phyloP scores from a whole-genome alignment of 768 basidiomycete species.

The Naganishia onofrii region DNA sequence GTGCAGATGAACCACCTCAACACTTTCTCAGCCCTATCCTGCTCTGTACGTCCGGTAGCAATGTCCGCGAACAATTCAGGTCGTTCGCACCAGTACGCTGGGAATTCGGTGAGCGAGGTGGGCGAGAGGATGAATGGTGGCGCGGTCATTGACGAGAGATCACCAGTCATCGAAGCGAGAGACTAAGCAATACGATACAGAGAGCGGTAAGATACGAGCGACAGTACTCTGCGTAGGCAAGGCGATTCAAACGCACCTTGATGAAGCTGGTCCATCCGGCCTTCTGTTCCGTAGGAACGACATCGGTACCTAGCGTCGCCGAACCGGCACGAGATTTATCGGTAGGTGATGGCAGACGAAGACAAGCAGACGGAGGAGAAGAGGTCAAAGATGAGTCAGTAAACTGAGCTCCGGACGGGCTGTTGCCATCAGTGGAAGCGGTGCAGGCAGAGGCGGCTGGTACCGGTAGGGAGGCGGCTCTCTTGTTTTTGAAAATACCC shows the following conservation, averaged over 20 bases:
- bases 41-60: slow-evolving; percentile 68
- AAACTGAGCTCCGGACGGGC: not conserved
- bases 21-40: slow-evolving; percentile 74
- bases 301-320: slow-evolving; percentile 36
- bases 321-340: not conserved
- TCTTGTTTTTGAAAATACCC: slow-evolving; percentile 2
- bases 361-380: not conserved
- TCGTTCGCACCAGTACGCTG: slow-evolving; percentile 96
- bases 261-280: slow-evolving; percentile 85
- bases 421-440: too few relatives aligned
- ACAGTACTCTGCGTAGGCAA: not conserved
- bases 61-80: slow-evolving; percentile 86
- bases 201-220: slow-evolving; percentile 26
- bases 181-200: slow-evolving; percentile 13
- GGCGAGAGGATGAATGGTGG: slow-evolving; percentile 77
- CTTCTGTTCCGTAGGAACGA: slow-evolving; percentile 78
- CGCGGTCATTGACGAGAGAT: slow-evolving; percentile 63
- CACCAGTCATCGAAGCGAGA: slow-evolving; percentile 78
- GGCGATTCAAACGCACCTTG: slow-evolving; percentile 63
- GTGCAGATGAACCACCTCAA: slow-evolving; percentile 96
- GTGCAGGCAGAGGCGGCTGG: slow-evolving; percentile 2
- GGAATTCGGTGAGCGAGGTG: slow-evolving; percentile 85
- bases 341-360: not conserved
- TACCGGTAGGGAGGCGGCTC: slow-evolving; percentile 3
- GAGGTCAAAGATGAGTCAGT: not conserved